phyloP scores from a whole-genome alignment of 371 early-diverging fungal genomes.

The Mucor sp. region DNA sequence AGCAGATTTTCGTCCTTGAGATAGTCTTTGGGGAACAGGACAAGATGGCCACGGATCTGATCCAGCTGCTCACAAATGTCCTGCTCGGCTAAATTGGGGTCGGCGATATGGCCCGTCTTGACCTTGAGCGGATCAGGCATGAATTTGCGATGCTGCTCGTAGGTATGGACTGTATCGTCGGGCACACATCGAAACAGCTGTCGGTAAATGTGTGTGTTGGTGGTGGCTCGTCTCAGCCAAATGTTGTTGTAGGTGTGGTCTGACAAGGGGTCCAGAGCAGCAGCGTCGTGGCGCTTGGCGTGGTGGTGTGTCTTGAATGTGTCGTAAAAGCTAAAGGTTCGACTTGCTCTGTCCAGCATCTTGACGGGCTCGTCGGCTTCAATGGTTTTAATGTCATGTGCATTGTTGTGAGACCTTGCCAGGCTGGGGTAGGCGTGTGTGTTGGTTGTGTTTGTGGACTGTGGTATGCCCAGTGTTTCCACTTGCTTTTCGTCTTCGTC shows the following conservation, averaged over 20 bases:
- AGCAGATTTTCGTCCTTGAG: slow-evolving; percentile 71
- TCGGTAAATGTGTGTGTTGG: slow-evolving; percentile 75
- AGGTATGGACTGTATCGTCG: slow-evolving; percentile 72
- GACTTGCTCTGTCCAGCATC: slow-evolving; percentile 39
- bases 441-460: slow-evolving; percentile 13
- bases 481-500: background rate
- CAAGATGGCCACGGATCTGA: slow-evolving; percentile 64
- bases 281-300: slow-evolving; percentile 37
- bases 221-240: slow-evolving; percentile 69
- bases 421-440: slow-evolving; percentile 30
- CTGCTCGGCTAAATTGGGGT: slow-evolving; percentile 35
- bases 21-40: slow-evolving; percentile 78
- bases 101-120: slow-evolving; percentile 59
- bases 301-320: slow-evolving; percentile 26
- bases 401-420: slow-evolving; percentile 26
- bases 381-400: slow-evolving; percentile 32
- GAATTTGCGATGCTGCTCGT: slow-evolving; percentile 63
- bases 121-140: slow-evolving; percentile 52
- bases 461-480: slow-evolving; percentile 13
- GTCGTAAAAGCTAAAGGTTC: slow-evolving; percentile 43
- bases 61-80: slow-evolving; percentile 46
- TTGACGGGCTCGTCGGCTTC: slow-evolving; percentile 40
- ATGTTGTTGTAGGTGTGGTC: slow-evolving; percentile 61
- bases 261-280: slow-evolving; percentile 75
- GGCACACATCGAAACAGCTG: slow-evolving; percentile 86